phyloP scores from a whole-genome alignment of 768 basidiomycete species.

The Thelephora ganbajun region DNA sequence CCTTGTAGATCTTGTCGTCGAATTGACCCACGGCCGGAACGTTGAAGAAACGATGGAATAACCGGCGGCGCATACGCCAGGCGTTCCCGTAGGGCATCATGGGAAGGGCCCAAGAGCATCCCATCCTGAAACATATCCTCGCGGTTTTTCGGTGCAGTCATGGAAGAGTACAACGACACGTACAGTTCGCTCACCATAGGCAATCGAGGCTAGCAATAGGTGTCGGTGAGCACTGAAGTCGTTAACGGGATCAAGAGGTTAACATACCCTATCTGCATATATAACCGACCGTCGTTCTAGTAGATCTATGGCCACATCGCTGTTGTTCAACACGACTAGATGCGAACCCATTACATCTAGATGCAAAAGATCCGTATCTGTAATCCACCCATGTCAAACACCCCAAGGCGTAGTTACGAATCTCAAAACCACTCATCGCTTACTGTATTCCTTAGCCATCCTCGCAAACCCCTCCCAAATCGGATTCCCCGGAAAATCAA shows the following conservation, averaged over 20 bases:
- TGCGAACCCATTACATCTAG: background rate
- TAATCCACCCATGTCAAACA: background rate
- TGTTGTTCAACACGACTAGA: background rate
- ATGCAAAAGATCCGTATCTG: background rate
- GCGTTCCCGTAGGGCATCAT: background rate
- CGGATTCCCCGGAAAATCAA: conserved; percentile 11
- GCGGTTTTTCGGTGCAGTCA: background rate
- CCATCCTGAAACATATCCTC: background rate
- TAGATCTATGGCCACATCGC: background rate
- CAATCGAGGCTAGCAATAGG: background rate
- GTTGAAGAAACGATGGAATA: too few relatives aligned
- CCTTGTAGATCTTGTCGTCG: too few relatives aligned
- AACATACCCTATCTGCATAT: background rate
- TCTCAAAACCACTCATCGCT: background rate
- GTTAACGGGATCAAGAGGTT: background rate
- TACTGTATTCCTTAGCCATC: conserved; percentile 4
- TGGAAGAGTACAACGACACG: background rate
- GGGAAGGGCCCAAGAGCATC: background rate
- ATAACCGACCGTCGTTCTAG: background rate
- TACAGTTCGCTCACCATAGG: background rate
- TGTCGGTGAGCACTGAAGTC: background rate
- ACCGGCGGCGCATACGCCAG: background rate
- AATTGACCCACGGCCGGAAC: too few relatives aligned
- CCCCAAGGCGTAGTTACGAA: too few relatives aligned
- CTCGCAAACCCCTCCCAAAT: conserved; percentile 4